Percentiles rank a stretch among this genome's conserved stretches.
These are phyloP conservation scores for Inga leiocalycina DNA, from an alignment of 306 rosid species.

Conservation along the genomic window DNA sequence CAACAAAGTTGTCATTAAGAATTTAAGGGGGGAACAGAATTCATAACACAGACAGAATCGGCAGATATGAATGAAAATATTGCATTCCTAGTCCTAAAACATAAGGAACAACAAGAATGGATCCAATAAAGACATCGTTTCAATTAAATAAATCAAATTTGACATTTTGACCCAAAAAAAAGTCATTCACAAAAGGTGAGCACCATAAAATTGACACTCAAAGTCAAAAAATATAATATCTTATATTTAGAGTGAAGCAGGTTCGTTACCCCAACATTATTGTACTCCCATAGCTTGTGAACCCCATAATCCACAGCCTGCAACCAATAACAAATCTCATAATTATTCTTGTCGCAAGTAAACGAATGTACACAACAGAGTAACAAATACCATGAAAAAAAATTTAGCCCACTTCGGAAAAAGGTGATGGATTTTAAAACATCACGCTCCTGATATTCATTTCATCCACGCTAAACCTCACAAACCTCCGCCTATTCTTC, in stretches of 20 bases:
- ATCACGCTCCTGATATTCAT: neutral
- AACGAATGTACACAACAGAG: neutral
- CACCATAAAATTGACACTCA: neutral
- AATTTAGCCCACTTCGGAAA: neutral
- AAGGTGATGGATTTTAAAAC: neutral
- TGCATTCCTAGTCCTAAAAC: neutral
- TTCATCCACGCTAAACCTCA: neutral
- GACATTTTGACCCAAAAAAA: neutral
- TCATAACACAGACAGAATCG: neutral
- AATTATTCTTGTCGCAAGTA: neutral
- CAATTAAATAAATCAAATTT: neutral
- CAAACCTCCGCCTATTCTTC: neutral
- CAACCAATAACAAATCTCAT: constrained; percentile 27
- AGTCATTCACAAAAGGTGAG: neutral
- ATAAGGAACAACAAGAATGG: neutral
- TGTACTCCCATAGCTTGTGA: constrained; percentile 86
- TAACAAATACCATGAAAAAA: no score
- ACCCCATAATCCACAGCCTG: constrained; percentile 99
- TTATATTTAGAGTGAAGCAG: constrained; percentile 4
- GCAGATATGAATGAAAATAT: neutral
- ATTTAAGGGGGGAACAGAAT: neutral
- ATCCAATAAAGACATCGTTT: neutral
- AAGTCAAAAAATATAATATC: neutral
- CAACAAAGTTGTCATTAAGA: neutral
- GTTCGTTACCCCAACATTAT: constrained; percentile 83